Base-by-base conservation (phyloP, 2,329 filamentous ascomycete genomes). In the Ceratocystis variospora region DNA sequence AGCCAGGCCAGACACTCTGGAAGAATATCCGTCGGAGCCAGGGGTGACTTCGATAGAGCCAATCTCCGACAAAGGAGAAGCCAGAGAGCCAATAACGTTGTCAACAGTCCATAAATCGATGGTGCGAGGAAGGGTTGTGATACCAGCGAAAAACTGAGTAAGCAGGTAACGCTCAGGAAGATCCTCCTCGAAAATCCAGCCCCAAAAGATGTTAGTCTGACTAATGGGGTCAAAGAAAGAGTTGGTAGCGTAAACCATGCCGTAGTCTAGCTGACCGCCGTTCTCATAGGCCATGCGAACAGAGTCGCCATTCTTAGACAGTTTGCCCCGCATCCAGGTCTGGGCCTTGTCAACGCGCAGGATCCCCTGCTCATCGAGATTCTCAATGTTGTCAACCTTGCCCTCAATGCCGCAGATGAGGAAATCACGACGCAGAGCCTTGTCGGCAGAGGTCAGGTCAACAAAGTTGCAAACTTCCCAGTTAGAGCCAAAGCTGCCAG, bases 241-340 rank as follows among this genome's bases (percentile, higher is more conserved):
- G 66, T 72, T 70, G 2, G 67, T 69, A 4, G 71, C 71, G 65
- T 72, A 71, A 10, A 70, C 48, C 19, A 69, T 46, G 19, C 70
- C 71, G 28, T 72, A 70, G 63, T 71, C 70, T 3, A 71, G 67
- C 33, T 68, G 55, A 8, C 63, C 66, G 28, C 63, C 66, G 37
- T 62, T 59, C 46, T 62, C 17, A 25, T 63, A 68, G 8, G 46
- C 8, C 33, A 68, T 63, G 46, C 65, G 57, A 17, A 68, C 63
- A 1, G 57, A 63, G 63, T 46, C 59, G 28, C 28, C 62, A 28
- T 62, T 12, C 28, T 48, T 25, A 17, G 57, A 25, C 28, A 59
- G 31, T 22, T 33, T 37, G 33, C 66, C 66, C 3, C 41, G 46
- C 45, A 68, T 1, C 66, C 66, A 68, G 33, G 55, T 62, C 17